phyloP scores from a whole-genome alignment of 1,139 yeast species.

The Nakaseomyces glabratus region DNA sequence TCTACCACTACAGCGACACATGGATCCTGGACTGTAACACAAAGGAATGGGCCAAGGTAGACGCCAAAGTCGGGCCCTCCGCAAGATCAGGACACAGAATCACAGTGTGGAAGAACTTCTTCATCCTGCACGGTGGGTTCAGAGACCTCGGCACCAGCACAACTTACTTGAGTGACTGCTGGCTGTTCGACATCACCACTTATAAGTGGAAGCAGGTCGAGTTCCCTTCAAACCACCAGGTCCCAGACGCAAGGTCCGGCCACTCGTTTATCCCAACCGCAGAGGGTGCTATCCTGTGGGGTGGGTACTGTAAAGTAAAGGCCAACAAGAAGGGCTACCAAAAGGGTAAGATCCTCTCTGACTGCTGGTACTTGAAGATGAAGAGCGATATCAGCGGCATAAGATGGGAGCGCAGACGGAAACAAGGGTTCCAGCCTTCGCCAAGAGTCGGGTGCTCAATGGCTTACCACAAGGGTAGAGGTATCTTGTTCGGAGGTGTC shows the following conservation, averaged over 20 bases:
- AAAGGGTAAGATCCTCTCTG: constrained; percentile 85
- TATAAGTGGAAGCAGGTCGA: constrained; percentile 89
- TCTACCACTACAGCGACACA: constrained; percentile 93
- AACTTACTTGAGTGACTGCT: constrained; percentile 73
- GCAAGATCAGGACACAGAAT: constrained; percentile 91
- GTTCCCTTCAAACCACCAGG: constrained; percentile 69
- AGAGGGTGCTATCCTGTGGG: constrained; percentile 82
- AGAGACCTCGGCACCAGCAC: constrained; percentile 81
- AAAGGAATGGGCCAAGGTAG: constrained; percentile 87
- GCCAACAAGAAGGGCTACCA: constrained; percentile 66
- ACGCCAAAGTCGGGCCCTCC: constrained; percentile 63
- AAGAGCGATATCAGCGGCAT: constrained; percentile 71
- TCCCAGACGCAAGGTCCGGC: constrained; percentile 91
- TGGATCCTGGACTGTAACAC: constrained; percentile 81
- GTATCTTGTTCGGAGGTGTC: constrained; percentile 91
- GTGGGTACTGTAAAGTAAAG: constrained; percentile 91
- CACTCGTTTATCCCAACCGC: constrained; percentile 76
- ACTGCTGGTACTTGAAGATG: constrained; percentile 85
- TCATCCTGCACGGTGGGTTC: constrained; percentile 84
- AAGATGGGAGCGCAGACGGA: constrained; percentile 82
- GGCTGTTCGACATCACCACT: constrained; percentile 86
- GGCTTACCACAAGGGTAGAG: constrained; percentile 85
- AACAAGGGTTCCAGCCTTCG: constrained; percentile 81
- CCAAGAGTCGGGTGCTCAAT: constrained; percentile 94
- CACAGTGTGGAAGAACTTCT: constrained; percentile 84